These are phyloP conservation scores for Tubosaeta brunneosetosa DNA, from an alignment of 768 basidiomycete species.

Conservation along the genomic window DNA sequence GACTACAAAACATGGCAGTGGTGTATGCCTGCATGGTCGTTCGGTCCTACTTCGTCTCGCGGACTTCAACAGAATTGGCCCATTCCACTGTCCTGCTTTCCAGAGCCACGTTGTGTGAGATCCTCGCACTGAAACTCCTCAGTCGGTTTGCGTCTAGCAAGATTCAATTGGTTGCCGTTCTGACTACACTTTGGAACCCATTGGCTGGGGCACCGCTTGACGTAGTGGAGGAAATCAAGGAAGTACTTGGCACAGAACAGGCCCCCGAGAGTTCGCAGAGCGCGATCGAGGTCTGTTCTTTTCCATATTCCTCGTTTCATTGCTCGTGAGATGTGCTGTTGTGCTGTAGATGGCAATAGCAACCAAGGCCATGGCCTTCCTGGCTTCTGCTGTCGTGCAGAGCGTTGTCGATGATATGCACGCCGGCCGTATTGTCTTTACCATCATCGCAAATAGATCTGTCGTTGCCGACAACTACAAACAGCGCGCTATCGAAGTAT, in stretches of 20 bases:
- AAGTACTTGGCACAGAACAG: slow-evolving; percentile 50
- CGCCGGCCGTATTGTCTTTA: slow-evolving; percentile 69
- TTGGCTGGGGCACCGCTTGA: slow-evolving; percentile 69
- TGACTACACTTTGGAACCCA: slow-evolving; percentile 83
- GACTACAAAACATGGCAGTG: slow-evolving; percentile 66
- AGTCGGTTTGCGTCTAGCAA: slow-evolving; percentile 67
- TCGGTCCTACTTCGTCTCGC: slow-evolving; percentile 70
- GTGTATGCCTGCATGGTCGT: slow-evolving; percentile 77
- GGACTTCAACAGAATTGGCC: slow-evolving; percentile 67
- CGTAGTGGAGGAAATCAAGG: slow-evolving; percentile 64
- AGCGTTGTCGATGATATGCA: slow-evolving; percentile 86
- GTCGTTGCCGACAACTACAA: slow-evolving; percentile 91
- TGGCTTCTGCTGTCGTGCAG: slow-evolving; percentile 80
- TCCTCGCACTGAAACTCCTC: slow-evolving; percentile 84
- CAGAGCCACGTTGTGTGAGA: slow-evolving; percentile 78
- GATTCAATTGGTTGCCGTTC: slow-evolving; percentile 68
- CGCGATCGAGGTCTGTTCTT: slow-evolving; percentile 71
- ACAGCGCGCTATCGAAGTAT: slow-evolving; percentile 65
- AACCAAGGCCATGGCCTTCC: slow-evolving; percentile 77
- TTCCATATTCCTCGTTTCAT: not conserved
- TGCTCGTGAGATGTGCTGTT: slow-evolving; percentile 1
- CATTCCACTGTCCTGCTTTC: slow-evolving; percentile 68
- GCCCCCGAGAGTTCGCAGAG: slow-evolving; percentile 64
- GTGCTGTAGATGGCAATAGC: slow-evolving; percentile 78
- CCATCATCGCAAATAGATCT: slow-evolving; percentile 57